Evolutionary conservation across 2,329 filamentous ascomycete genomes (phyloP).

Genomic region (Neonectria ditissima): DNA sequence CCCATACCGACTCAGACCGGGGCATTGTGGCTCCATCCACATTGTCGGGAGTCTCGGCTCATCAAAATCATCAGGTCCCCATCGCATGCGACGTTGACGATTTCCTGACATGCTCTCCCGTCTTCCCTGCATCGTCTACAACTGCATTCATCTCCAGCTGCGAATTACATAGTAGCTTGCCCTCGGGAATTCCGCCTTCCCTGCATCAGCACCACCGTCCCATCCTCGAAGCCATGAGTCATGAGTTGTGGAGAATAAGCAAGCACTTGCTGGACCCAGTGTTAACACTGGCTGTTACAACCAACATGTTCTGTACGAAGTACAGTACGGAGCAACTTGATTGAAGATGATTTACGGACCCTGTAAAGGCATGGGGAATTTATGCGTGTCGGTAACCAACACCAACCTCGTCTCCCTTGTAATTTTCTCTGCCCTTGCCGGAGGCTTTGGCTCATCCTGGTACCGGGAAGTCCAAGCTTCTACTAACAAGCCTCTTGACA

Average conservation of each 20-base stretch:
- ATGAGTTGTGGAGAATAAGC: slow-evolving; percentile 6
- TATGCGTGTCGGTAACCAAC: not conserved
- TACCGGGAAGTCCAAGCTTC: slow-evolving; percentile 11
- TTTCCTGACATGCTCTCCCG: slow-evolving; percentile 3
- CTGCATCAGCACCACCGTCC: not conserved
- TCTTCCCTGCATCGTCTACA: not conserved
- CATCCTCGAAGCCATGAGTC: not conserved
- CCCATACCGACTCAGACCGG: not conserved
- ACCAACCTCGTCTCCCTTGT: slow-evolving; percentile 8
- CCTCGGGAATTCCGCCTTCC: not conserved
- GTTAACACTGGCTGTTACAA: slow-evolving; percentile 1
- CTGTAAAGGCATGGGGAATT: slow-evolving; percentile 9
- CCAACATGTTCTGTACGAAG: slow-evolving; percentile 2
- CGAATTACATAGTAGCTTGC: not conserved
- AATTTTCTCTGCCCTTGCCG: slow-evolving; percentile 14
- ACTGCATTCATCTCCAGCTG: not conserved
- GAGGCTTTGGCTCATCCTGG: slow-evolving; percentile 8
- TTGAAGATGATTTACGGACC: slow-evolving; percentile 2
- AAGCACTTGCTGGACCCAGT: not conserved
- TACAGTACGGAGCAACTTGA: not conserved
- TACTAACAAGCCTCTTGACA: slow-evolving; percentile 7
- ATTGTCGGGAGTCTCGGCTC: slow-evolving; percentile 15
- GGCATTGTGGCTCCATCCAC: slow-evolving; percentile 5
- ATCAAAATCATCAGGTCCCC: slow-evolving; percentile 1
- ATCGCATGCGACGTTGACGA: not conserved